Evolutionary conservation across 1,284 basidiomycete genomes (phyloP).

Genomic region (Tetrapyrgos nigripes): DNA sequence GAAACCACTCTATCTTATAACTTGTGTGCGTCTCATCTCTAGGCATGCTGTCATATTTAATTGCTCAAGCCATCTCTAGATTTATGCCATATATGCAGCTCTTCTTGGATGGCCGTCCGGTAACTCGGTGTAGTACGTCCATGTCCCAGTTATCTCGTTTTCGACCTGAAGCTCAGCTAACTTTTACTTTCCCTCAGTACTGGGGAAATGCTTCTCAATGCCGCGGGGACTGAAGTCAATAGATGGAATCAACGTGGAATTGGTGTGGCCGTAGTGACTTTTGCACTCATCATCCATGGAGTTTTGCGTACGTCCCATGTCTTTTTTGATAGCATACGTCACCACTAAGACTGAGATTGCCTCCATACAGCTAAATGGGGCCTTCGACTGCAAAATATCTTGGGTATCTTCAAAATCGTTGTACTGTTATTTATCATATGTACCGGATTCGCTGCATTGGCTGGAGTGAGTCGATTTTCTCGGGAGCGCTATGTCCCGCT

Average conservation of each 20-base stretch:
- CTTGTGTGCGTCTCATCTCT: slow-evolving; percentile 22
- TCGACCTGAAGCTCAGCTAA: not conserved
- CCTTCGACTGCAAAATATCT: slow-evolving; percentile 50
- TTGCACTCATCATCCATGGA: slow-evolving; percentile 49
- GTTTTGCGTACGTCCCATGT: not conserved
- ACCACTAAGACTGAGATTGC: too few species aligned
- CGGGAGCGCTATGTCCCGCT: too few species aligned
- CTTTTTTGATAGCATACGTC: not conserved
- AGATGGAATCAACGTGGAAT: slow-evolving; percentile 35
- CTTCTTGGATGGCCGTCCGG: slow-evolving; percentile 29
- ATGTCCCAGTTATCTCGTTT: not conserved
- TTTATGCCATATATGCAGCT: slow-evolving; percentile 37
- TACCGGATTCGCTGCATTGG: slow-evolving; percentile 43
- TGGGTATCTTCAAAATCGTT: slow-evolving; percentile 53
- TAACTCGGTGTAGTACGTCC: not conserved
- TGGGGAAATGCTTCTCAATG: slow-evolving; percentile 42
- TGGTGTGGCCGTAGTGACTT: slow-evolving; percentile 41
- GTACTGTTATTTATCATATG: slow-evolving; percentile 49
- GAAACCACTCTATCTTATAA: slow-evolving; percentile 35
- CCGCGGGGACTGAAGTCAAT: slow-evolving; percentile 32
- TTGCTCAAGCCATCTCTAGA: not conserved
- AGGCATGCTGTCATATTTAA: too few species aligned
- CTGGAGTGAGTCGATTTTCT: slow-evolving; percentile 19
- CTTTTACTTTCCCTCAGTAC: slow-evolving; percentile 27
- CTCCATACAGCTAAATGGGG: slow-evolving; percentile 46